Percentiles rank a stretch among this genome's conserved stretches.
phyloP scores from a whole-genome alignment of 768 basidiomycete genomes.

The Mycena epipterygia region DNA sequence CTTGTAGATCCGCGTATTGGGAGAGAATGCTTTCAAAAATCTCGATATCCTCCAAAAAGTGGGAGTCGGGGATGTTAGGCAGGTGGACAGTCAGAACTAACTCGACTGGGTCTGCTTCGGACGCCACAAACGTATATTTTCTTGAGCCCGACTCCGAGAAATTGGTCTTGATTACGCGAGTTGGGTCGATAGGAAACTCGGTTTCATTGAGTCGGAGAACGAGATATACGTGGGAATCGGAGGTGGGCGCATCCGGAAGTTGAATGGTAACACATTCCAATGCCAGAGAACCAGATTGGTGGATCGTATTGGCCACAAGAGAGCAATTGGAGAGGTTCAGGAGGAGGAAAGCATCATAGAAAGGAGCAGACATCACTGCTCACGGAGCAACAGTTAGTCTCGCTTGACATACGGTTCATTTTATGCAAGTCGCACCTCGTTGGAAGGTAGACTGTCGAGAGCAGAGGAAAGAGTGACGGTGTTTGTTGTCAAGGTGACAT shows the following conservation, averaged over 20 bases:
- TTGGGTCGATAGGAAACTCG: slow-evolving; percentile 74
- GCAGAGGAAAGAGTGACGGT: too few relatives aligned
- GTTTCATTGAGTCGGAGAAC: slow-evolving; percentile 68
- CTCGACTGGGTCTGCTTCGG: slow-evolving; percentile 52
- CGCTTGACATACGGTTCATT: too few relatives aligned
- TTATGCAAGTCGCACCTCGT: too few relatives aligned
- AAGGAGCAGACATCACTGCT: too few relatives aligned
- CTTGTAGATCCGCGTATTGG: slow-evolving; percentile 70
- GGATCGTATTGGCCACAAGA: slow-evolving; percentile 48
- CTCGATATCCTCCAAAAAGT: slow-evolving; percentile 67
- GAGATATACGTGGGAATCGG: slow-evolving; percentile 73
- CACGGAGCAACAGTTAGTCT: too few relatives aligned
- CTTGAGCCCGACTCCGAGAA: slow-evolving; percentile 50
- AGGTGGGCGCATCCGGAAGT: slow-evolving; percentile 45
- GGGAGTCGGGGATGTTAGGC: slow-evolving; percentile 45
- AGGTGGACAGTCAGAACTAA: slow-evolving; percentile 53
- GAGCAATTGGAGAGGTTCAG: slow-evolving; percentile 65
- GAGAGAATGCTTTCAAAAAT: slow-evolving; percentile 76
- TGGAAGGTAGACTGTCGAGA: too few relatives aligned
- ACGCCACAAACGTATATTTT: slow-evolving; percentile 60
- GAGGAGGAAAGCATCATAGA: slow-evolving; percentile 67
- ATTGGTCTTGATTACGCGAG: slow-evolving; percentile 57
- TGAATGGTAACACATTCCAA: slow-evolving; percentile 75
- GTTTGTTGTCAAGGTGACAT: too few relatives aligned
- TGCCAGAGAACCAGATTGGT: slow-evolving; percentile 60